phyloP scores from a whole-genome alignment of 495 filamentous ascomycete genomes.

The Pyrenula aspistea region DNA sequence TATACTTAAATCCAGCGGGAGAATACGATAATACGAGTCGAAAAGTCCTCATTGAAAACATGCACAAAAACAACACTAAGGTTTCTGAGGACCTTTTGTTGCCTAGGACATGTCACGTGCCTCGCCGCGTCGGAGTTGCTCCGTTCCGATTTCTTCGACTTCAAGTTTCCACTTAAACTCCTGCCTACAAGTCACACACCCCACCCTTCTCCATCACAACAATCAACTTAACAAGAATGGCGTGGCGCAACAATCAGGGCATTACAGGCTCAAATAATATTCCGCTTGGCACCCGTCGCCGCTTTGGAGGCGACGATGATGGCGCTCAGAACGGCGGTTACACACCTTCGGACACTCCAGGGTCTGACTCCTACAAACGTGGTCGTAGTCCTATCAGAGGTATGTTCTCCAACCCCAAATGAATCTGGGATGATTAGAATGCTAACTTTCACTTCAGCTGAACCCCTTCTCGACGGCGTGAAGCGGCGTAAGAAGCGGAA shows the following conservation, averaged over 20 bases:
- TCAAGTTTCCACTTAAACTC: slow-evolving; percentile 11
- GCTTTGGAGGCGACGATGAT: slow-evolving; percentile 60
- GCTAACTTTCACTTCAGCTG: slow-evolving; percentile 17
- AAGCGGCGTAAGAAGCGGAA: slow-evolving; percentile 92
- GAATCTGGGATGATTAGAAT: background rate
- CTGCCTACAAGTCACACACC: slow-evolving; percentile 1
- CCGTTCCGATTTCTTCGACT: no score
- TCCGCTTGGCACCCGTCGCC: slow-evolving; percentile 76
- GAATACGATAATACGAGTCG: no score
- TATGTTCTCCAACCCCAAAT: slow-evolving; percentile 17
- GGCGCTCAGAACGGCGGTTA: slow-evolving; percentile 43
- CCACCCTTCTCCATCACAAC: no score
- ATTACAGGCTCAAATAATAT: slow-evolving; percentile 99
- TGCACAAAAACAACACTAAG: no score
- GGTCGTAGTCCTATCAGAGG: slow-evolving; percentile 64
- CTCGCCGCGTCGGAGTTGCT: no score
- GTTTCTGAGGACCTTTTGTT: no score
- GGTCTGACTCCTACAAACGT: slow-evolving; percentile 46
- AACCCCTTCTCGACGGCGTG: slow-evolving; percentile 53
- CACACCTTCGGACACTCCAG: slow-evolving; percentile 37
- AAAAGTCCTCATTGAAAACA: no score
- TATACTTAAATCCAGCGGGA: no score
- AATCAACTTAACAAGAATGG: slow-evolving; percentile 50
- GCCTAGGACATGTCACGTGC: no score
- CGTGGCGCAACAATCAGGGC: slow-evolving; percentile 78